Base-by-base conservation (phyloP, 768 basidiomycete species). In the Phaffia tasmanica region DNA sequence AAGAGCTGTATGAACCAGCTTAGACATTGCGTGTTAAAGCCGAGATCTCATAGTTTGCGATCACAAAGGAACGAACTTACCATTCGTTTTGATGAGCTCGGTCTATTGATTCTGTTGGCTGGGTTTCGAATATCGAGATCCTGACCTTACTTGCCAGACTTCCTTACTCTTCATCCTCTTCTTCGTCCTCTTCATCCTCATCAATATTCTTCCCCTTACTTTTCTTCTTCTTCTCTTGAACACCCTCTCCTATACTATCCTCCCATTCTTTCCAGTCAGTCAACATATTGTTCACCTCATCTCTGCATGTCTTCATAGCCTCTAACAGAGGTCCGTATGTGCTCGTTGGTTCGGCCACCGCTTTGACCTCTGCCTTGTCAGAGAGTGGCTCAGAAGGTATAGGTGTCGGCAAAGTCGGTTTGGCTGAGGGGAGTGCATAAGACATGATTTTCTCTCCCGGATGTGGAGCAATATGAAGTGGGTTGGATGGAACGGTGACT, bases 241-340 rank as follows among this genome's bases (percentile, higher is more conserved):
- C 35, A 42, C 35, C 35, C 35, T 42, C 35, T 11, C 35, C 35
- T 42, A 42, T 42, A 42, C 35, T 61, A 50, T 67, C 66, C 66
- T 67, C 66, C 66, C 66, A 67, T 21, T 67, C 66, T 56, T 67
- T 67, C 66, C 66, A 67, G 19, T 29, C 42, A 48, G 66, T 67
- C 32, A 67, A 47, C 51, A 48, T 47, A 47, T 25, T 49, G 61
- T 67, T 67, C 50, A 56, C 55, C 61, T 63, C 35, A 30, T 49
- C 47, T 18, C 61, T 46, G 29, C 57, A 55, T 7, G 16, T 30
- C 14, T 16, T 23, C 66, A 67, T 67, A 7, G 60, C 61, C 16
- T 46, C 55, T 6, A 67, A 57, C 27, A 67, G 30, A 27, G 66
- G 66, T 3, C 66, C 66, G 56, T 67, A 67, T 25, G 63, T 42